Base-by-base conservation (phyloP, 352 stramenopile genomes). In the Globisporangium cystogenes region DNA sequence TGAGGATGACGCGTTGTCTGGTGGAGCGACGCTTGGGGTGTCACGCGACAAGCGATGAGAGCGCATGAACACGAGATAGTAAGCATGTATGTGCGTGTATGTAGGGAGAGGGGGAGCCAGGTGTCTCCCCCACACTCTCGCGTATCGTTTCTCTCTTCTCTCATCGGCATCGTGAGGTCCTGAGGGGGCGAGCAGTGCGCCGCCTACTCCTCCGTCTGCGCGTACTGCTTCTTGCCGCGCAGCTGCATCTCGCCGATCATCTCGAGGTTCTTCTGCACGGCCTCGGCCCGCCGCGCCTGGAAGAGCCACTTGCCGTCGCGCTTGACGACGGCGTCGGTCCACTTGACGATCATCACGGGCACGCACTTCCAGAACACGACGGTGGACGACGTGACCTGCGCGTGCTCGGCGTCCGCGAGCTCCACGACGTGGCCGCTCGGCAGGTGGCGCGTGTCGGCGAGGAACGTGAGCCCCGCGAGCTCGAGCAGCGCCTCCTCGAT, bases 201-300 rank as follows among this genome's bases (percentile, higher is more conserved):
- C 33, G 33, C 23, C 36, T 75, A 69, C 51, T 75, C 65, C 51
- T 86, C 76, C 62, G 64, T 76, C 35, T 44, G 72, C 42, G 78
- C 63, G 64, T 93, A 93, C 63, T 89, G 80, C 77, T 93, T 93
- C 78, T 93, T 93, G 64, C 82, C 82, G 41, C 80, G 80, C 44
- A 93, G 65, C 58, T 93, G 82, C 82, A 93, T 93, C 65, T 93
- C 82, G 26, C 76, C 82, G 55, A 93, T 89, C 74, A 91, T 89
- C 65, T 93, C 82, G 59, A 93, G 70, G 66, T 93, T 91, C 69
- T 93, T 93, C 67, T 93, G 82, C 65, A 93, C 76, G 40, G 80
- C 70, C 36, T 93, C 74, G 49, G 78, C 82, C 61, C 64, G 59
- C 41, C 82, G 76, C 50, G 74, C 68, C 64, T 86, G 69, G 65